These are phyloP conservation scores for Fusarium sp. DNA, from an alignment of 2,329 filamentous ascomycete genomes.

Conservation along the genomic window DNA sequence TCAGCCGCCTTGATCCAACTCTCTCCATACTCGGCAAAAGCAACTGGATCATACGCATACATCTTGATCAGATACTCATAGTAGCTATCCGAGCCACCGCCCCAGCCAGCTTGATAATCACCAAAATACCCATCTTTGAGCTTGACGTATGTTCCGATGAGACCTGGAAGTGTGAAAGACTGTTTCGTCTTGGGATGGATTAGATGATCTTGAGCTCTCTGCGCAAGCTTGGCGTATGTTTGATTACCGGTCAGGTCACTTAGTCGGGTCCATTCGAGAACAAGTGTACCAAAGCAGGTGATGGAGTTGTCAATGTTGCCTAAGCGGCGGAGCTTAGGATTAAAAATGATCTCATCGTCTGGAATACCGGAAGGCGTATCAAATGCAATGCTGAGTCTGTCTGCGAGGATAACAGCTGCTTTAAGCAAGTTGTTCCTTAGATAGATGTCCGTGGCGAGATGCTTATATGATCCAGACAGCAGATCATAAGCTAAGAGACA, in stretches of 20 bases:
- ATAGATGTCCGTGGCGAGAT: not conserved
- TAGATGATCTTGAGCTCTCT: constrained; percentile 17
- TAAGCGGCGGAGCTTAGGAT: not conserved
- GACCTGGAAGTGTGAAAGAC: constrained; percentile 11
- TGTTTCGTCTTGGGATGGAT: constrained; percentile 21
- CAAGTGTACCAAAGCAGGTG: constrained; percentile 23
- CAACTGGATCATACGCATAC: constrained; percentile 29
- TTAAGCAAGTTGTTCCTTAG: not conserved
- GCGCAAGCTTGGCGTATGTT: constrained; percentile 21
- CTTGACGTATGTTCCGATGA: constrained; percentile 16
- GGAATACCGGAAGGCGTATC: constrained; percentile 31
- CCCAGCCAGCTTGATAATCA: constrained; percentile 33
- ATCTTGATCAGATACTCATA: constrained; percentile 37
- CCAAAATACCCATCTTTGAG: constrained; percentile 14
- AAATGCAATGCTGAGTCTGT: constrained; percentile 29
- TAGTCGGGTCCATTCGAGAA: constrained; percentile 33
- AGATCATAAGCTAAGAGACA: constrained; percentile 15
- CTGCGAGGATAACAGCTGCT: constrained; percentile 7
- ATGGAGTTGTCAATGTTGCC: constrained; percentile 33
- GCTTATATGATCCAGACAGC: constrained; percentile 14
- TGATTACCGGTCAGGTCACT: constrained; percentile 24
- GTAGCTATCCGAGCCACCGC: constrained; percentile 31
- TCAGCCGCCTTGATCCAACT: constrained; percentile 1
- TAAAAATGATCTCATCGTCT: constrained; percentile 33
- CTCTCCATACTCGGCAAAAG: constrained; percentile 1